phyloP scores from a whole-genome alignment of 345 rosid species.

The Capsella bursapastoris region DNA sequence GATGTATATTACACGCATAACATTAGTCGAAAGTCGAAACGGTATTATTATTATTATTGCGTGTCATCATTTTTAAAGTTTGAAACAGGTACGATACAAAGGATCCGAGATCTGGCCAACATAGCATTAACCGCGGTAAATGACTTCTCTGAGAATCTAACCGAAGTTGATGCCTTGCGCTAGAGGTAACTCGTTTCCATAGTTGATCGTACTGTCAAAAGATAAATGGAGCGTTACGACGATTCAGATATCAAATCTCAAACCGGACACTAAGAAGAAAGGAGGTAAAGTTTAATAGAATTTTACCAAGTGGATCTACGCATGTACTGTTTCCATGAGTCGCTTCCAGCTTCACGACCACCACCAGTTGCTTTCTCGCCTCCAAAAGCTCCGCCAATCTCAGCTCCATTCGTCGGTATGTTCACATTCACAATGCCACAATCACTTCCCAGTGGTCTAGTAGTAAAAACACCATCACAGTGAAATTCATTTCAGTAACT shows the following conservation, averaged over 20 bases:
- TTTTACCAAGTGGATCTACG: slow-evolving; percentile 92
- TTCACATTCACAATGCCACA: slow-evolving; percentile 95
- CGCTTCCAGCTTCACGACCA: slow-evolving; percentile 98
- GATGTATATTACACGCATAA: too few relatives aligned
- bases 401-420: slow-evolving; percentile 98
- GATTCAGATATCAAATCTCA: not conserved
- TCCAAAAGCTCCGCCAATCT: slow-evolving; percentile 97
- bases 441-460: slow-evolving; percentile 93
- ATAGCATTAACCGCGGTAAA: slow-evolving; percentile 13
- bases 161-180: slow-evolving; percentile 99
- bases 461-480: slow-evolving; percentile 12
- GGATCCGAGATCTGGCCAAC: not conserved
- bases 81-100: not conserved
- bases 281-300: not conserved
- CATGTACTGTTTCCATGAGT: slow-evolving; percentile 99
- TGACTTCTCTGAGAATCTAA: slow-evolving; percentile 35
- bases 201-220: slow-evolving; percentile 80
- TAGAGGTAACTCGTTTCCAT: slow-evolving; percentile 88
- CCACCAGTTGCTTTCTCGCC: slow-evolving; percentile 98
- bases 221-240: not conserved
- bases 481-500: not conserved
- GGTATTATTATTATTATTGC: not conserved
- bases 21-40: not conserved
- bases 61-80: not conserved
- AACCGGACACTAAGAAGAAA: not conserved